Percentiles rank a stretch among this genome's conserved stretches.
phyloP scores from a whole-genome alignment of 371 early-diverging fungal genomes.

The Nematocida major region DNA sequence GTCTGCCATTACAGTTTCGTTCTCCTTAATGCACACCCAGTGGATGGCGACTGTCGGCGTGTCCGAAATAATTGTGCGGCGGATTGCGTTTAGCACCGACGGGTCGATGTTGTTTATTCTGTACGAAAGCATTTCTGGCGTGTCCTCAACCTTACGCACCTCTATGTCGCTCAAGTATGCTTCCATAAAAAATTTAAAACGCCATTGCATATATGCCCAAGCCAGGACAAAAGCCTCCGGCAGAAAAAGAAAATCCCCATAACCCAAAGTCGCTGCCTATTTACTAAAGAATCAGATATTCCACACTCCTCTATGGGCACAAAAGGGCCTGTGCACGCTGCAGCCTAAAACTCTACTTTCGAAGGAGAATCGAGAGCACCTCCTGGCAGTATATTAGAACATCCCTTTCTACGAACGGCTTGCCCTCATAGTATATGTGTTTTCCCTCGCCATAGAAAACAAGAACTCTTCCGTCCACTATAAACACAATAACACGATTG shows the following conservation, averaged over 20 bases:
- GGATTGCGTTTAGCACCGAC: slow-evolving; percentile 27
- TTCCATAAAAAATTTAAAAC: slow-evolving; percentile 26
- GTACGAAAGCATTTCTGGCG: background rate
- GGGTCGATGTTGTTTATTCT: slow-evolving; percentile 20
- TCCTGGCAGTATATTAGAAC: slow-evolving; percentile 30
- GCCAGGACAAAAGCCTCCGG: too few species aligned
- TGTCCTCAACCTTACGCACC: slow-evolving; percentile 8
- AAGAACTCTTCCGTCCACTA: slow-evolving; percentile 11
- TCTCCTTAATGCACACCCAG: slow-evolving; percentile 81
- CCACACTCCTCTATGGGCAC: too few species aligned
- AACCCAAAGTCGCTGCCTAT: too few species aligned
- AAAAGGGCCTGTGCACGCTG: too few species aligned
- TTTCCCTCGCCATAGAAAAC: slow-evolving; percentile 31
- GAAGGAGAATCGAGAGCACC: slow-evolving; percentile 14
- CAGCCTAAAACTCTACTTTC: too few species aligned
- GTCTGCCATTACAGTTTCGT: slow-evolving; percentile 86
- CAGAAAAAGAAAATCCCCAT: too few species aligned
- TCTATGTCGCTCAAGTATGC: slow-evolving; percentile 16
- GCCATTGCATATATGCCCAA: too few species aligned
- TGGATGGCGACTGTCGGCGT: slow-evolving; percentile 73
- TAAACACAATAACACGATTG: slow-evolving; percentile 33
- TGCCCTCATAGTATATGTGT: background rate
- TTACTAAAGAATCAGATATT: too few species aligned
- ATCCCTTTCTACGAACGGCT: slow-evolving; percentile 7
- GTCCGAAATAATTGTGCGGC: slow-evolving; percentile 37